Conservation (phyloP, 164 flowering plant genomes). For the Piper betle region DNA sequence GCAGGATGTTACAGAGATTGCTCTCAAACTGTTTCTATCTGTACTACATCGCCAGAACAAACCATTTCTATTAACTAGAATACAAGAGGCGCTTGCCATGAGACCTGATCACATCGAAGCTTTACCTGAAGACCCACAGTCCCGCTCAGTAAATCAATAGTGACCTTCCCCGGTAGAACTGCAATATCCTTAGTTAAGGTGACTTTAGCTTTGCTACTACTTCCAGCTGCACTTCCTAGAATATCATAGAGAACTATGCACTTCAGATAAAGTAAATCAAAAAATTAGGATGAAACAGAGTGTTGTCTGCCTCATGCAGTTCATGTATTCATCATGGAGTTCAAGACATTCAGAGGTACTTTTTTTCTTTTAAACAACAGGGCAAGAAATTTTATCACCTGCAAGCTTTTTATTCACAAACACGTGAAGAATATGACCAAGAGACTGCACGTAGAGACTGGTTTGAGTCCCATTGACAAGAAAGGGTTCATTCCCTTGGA, state of each 20-base stretch:
- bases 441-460: slow-evolving; percentile 70
- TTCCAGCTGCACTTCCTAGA: slow-evolving; percentile 63
- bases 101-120: no score
- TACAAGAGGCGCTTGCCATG: no score
- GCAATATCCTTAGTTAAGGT: slow-evolving; percentile 46
- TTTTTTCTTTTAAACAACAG: neutral
- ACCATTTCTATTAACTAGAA: neutral
- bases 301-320: no score
- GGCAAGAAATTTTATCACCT: slow-evolving; percentile 32
- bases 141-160: slow-evolving; percentile 72
- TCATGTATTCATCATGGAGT: no score
- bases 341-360: no score
- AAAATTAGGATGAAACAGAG: neutral
- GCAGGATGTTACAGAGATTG: neutral
- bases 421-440: slow-evolving; percentile 79
- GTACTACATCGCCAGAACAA: neutral
- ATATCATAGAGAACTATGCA: neutral
- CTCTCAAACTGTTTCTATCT: neutral
- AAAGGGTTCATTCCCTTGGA: slow-evolving; percentile 39
- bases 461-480: slow-evolving; percentile 58
- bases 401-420: slow-evolving; percentile 68
- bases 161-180: slow-evolving; percentile 50
- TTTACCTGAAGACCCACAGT: slow-evolving; percentile 89
- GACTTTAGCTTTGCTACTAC: slow-evolving; percentile 34
- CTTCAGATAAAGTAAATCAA: neutral